Percentiles rank a stretch among this genome's conserved stretches.
phyloP scores from a whole-genome alignment of 257 asterid species.

The Pogostemon cablin region DNA sequence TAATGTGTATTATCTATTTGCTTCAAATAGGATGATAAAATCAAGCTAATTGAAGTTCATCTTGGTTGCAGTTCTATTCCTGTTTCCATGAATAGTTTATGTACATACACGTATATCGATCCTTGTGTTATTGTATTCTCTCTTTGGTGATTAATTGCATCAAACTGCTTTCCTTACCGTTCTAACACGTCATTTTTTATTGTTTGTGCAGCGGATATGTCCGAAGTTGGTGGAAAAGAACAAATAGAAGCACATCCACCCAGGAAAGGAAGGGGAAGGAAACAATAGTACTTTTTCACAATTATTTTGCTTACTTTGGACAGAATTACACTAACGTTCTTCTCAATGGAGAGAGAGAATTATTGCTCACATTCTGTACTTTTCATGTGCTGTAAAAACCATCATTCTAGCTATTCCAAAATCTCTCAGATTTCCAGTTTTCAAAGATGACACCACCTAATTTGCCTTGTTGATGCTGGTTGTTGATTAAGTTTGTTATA shows the following conservation, averaged over 20 bases:
- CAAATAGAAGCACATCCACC: slow-evolving; percentile 62
- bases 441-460: not conserved
- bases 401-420: not conserved
- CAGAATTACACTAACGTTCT: not conserved
- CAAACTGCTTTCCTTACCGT: not conserved
- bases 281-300: slow-evolving; percentile 45
- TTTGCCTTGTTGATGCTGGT: not conserved
- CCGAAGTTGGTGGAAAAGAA: slow-evolving; percentile 72
- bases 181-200: not conserved
- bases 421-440: not conserved
- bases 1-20: too few species aligned
- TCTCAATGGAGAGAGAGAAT: not conserved
- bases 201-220: slow-evolving; percentile 53
- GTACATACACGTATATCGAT: not conserved
- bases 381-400: slow-evolving; percentile 1
- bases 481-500: not conserved
- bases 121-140: not conserved
- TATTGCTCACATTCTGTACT: not conserved
- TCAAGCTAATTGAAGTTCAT: not conserved
- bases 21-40: not conserved
- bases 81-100: not conserved
- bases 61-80: not conserved
- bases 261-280: slow-evolving; percentile 76
- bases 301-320: not conserved
- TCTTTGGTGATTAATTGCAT: not conserved